Conservation (phyloP, 345 rosid genomes). For the Eucalyptus viminalis region DNA sequence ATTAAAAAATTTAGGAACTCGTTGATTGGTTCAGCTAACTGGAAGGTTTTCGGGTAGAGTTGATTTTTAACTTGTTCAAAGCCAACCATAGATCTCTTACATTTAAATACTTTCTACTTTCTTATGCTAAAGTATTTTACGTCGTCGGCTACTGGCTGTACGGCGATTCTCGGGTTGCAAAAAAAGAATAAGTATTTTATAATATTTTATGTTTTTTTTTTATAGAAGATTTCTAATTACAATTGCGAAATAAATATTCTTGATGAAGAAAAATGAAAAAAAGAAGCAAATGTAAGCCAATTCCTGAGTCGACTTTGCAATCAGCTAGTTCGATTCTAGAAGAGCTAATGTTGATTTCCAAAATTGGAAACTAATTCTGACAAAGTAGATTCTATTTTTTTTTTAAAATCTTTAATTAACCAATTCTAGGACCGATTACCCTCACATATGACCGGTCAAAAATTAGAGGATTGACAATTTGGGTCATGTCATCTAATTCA, state of each 20-base stretch:
- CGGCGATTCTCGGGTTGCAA: rapidly evolving
- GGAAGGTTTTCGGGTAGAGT: neutral
- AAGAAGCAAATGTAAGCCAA: neutral
- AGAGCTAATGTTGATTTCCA: rapidly evolving
- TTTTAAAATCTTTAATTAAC: too few relatives aligned
- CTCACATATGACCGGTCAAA: neutral
- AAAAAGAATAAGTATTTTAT: neutral
- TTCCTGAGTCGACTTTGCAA: rapidly evolving
- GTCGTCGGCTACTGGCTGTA: rapidly evolving
- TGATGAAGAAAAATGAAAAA: neutral
- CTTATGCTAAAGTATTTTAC: neutral
- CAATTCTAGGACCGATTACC: neutral
- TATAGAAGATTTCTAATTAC: neutral
- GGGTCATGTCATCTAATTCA: neutral
- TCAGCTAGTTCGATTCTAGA: rapidly evolving
- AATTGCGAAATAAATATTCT: neutral
- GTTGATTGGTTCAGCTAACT: rapidly evolving
- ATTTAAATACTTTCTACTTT: neutral
- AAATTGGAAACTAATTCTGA: neutral
- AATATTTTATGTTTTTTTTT: neutral
- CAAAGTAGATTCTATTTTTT: neutral
- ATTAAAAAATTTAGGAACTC: neutral
- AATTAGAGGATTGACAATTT: neutral
- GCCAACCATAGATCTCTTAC: neutral
- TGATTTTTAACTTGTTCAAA: neutral